Conservation (phyloP, 495 filamentous ascomycete genomes). For the Chaetomidium leptoderma region DNA sequence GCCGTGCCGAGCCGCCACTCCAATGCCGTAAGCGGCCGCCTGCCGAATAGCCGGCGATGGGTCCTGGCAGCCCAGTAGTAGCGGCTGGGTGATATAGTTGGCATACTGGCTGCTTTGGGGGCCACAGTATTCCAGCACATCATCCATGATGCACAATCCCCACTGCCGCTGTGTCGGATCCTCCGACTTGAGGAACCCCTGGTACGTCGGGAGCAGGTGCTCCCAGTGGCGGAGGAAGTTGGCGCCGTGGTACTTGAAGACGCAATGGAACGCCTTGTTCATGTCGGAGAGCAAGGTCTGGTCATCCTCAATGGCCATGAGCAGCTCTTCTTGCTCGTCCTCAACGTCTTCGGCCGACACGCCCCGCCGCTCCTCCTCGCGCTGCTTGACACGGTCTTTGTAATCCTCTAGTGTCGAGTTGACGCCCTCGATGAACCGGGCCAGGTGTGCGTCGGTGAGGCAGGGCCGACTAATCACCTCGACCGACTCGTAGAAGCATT, state of each 20-base stretch:
- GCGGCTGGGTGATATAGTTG: constrained; percentile 75
- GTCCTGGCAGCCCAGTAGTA: constrained; percentile 79
- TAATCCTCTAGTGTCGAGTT: constrained; percentile 86
- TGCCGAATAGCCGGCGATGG: constrained; percentile 86
- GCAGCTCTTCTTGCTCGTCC: constrained; percentile 64
- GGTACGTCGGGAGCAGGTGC: constrained; percentile 75
- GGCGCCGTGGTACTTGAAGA: constrained; percentile 91
- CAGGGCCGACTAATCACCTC: constrained; percentile 86
- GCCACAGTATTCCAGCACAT: constrained; percentile 95
- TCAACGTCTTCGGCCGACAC: constrained; percentile 58
- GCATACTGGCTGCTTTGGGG: constrained; percentile 77
- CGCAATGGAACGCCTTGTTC: constrained; percentile 99
- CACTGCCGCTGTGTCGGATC: constrained; percentile 96
- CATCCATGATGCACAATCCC: constrained; percentile 97
- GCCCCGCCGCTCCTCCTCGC: constrained; percentile 66
- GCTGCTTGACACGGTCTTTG: constrained; percentile 72
- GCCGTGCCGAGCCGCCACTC: constrained; percentile 91
- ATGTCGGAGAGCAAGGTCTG: constrained; percentile 96
- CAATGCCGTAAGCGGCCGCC: constrained; percentile 93
- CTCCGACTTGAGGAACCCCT: constrained; percentile 71
- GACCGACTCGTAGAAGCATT: constrained; percentile 98
- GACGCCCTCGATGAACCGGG: constrained; percentile 77
- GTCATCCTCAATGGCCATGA: constrained; percentile 95
- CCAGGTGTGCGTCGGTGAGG: constrained; percentile 72
- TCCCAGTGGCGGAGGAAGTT: constrained; percentile 85